Conservation (phyloP, 768 basidiomycete species). For the Mycena floridula region DNA sequence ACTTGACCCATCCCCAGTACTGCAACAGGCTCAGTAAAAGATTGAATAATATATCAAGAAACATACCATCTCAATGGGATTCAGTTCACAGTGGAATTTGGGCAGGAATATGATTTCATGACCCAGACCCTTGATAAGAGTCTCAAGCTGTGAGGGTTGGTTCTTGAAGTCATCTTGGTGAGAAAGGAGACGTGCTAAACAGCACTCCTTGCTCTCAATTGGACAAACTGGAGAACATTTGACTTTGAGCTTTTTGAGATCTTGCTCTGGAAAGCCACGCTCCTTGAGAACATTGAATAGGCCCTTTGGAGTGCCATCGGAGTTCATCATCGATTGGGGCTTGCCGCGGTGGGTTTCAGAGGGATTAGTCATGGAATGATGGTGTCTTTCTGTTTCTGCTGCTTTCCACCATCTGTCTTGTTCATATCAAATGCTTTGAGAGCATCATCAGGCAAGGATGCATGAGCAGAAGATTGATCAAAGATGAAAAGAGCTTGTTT, state of each 20-base stretch:
- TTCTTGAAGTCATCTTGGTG: slow-evolving; percentile 27
- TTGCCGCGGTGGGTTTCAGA: slow-evolving; percentile 8
- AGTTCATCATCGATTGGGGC: slow-evolving; percentile 18
- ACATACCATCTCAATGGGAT: slow-evolving; percentile 29
- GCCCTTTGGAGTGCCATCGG: slow-evolving; percentile 16
- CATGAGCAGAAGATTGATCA: slow-evolving; percentile 21
- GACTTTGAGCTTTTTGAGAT: slow-evolving; percentile 13
- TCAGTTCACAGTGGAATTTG: neutral
- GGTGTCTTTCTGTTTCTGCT: slow-evolving; percentile 14
- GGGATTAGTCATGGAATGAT: slow-evolving; percentile 20
- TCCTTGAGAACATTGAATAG: slow-evolving; percentile 18
- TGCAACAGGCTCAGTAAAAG: neutral
- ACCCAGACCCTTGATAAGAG: slow-evolving; percentile 16
- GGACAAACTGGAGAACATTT: slow-evolving; percentile 25
- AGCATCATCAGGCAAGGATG: slow-evolving; percentile 16
- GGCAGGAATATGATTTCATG: slow-evolving; percentile 17
- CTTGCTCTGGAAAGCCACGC: slow-evolving; percentile 21
- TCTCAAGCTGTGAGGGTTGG: slow-evolving; percentile 22
- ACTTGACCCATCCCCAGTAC: slow-evolving; percentile 18
- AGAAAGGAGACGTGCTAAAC: slow-evolving; percentile 22
- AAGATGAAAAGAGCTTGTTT: slow-evolving; percentile 3
- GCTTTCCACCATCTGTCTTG: slow-evolving; percentile 17
- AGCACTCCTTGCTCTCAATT: slow-evolving; percentile 20
- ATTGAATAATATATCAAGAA: neutral
- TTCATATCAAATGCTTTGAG: slow-evolving; percentile 21